phyloP scores from a whole-genome alignment of 2,329 filamentous ascomycete species.

The Pseudogymnoascus sp. region DNA sequence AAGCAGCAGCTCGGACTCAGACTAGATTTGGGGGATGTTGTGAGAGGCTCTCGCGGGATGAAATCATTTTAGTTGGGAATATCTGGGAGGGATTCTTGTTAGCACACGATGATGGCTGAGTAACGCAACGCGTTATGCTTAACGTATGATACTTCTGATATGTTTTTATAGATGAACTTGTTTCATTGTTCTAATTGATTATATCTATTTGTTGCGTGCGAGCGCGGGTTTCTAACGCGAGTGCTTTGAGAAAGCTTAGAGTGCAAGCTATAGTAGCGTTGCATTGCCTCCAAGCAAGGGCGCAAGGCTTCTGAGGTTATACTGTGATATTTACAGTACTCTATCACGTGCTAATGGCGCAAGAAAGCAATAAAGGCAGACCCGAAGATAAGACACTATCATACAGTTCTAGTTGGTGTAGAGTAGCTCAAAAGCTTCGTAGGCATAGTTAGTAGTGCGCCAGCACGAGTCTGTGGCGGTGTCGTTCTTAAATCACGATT shows the following conservation, averaged over 20 bases:
- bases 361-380: too few relatives aligned
- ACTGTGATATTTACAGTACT: too few relatives aligned
- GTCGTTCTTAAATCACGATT: too few relatives aligned
- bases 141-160: not conserved
- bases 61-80: not conserved
- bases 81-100: not conserved
- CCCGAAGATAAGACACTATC: too few relatives aligned
- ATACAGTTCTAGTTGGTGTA: too few relatives aligned
- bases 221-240: not conserved
- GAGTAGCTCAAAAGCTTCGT: too few relatives aligned
- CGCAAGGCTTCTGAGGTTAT: too few relatives aligned
- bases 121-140: not conserved
- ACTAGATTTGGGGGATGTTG: not conserved
- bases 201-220: not conserved
- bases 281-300: too few relatives aligned
- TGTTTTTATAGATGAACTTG: not conserved
- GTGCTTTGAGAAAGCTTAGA: not conserved
- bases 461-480: too few relatives aligned
- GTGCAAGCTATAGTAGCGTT: not conserved
- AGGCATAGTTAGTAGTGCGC: too few relatives aligned
- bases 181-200: not conserved
- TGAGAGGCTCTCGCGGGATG: not conserved
- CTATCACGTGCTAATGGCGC: too few relatives aligned
- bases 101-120: not conserved
- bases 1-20: conserved; percentile 3